Base-by-base conservation (phyloP, 2,329 filamentous ascomycete species). In the Fusarium nanum region DNA sequence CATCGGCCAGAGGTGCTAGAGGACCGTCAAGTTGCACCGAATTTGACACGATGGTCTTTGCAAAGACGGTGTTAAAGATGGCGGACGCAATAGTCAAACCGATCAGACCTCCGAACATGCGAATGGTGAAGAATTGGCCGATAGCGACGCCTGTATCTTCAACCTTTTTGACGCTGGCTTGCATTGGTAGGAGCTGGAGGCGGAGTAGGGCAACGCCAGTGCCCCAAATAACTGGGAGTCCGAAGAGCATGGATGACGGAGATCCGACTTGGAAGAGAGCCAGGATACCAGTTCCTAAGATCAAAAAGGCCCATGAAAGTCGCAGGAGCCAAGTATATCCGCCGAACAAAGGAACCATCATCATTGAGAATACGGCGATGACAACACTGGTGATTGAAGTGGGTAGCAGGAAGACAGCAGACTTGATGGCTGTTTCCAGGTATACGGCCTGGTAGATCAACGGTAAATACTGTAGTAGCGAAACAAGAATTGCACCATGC, bases 341-440 rank as follows among this genome's bases (percentile, higher is more conserved):
- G 12, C 62, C 60, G 10, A 64, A 64, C 0, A 64, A 5, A 1
- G 62, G 62, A 1, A 64, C 62, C 60, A 64, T 64, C 60, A 64
- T 64, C 62, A 64, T 64, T 1, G 62, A 64, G 27, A 64, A 20
- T 0, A 64, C 60, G 22, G 62, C 52, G 7, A 64, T 30, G 7
- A 64, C 34, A 3, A 64, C 60, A 5, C 62, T 64, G 7, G 57
- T 27, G 10, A 64, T 37, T 0, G 42, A 48, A 0, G 62, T 64
- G 13, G 62, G 62, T 1, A 64, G 13, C 1, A 64, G n/a, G 3
- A 64, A 52, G 6, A 64, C 40, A 0, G 62, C 62, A 8, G 62
- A 64, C 10, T 47, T 59, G 23, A 64, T 64, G 0, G 62, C 30
- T 3, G 62, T 64, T 25, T 64, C 23, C n/a, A 64, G 8, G 11